These are phyloP conservation scores for Hanseniaspora uvarum DNA, from an alignment of 1,139 yeast genomes.

Conservation along the genomic window DNA sequence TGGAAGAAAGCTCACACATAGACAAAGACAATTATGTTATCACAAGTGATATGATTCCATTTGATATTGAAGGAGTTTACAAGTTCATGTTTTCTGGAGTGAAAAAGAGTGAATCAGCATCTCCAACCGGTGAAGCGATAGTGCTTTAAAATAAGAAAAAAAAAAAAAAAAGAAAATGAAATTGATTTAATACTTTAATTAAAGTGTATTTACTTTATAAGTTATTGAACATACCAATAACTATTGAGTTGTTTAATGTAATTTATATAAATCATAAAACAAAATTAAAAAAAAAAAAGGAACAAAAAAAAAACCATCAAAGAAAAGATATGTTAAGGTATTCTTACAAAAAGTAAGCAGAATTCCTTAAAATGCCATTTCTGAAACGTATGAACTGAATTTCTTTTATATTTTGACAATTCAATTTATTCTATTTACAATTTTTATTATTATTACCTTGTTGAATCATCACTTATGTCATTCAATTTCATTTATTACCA, in stretches of 20 bases:
- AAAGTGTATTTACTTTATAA: too few relatives aligned
- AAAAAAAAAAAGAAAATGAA: not conserved
- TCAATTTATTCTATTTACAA: not conserved
- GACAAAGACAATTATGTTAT: constrained; percentile 40
- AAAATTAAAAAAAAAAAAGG: not conserved
- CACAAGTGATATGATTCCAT: constrained; percentile 25
- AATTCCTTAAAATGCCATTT: too few relatives aligned
- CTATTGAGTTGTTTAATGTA: too few relatives aligned
- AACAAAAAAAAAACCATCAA: not conserved
- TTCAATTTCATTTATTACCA: not conserved
- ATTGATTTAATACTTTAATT: too few relatives aligned
- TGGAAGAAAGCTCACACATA: constrained; percentile 34
- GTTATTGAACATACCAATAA: not conserved
- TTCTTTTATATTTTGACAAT: not conserved
- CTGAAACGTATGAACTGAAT: not conserved
- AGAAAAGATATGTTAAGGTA: not conserved
- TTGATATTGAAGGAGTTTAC: constrained; percentile 32
- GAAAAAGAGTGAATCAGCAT: not conserved
- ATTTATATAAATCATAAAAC: not conserved
- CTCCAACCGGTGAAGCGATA: not conserved
- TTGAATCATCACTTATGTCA: not conserved
- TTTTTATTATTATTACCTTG: not conserved
- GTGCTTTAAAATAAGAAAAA: not conserved
- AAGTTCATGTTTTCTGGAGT: constrained; percentile 38
- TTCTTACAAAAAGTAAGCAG: too few relatives aligned